Conservation (phyloP, 2,329 filamentous ascomycete genomes). For the Chaetomium olivaceum region DNA sequence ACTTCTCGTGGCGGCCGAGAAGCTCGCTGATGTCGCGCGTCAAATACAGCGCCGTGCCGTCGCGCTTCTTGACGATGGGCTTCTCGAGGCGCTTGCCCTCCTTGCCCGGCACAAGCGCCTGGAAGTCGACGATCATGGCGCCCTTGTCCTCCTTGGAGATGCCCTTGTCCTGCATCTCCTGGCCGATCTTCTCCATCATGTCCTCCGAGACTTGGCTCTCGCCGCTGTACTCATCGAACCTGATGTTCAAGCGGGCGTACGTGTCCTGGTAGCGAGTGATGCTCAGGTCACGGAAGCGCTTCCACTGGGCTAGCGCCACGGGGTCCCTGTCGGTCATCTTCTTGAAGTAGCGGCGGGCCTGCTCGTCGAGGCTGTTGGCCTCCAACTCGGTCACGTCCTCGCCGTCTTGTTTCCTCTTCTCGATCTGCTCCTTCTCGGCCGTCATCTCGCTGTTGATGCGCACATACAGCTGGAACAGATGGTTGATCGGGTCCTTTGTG, state of each 20-base stretch:
- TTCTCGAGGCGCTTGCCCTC: slow-evolving; percentile 69
- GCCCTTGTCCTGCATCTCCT: slow-evolving; percentile 62
- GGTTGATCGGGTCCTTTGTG: slow-evolving; percentile 73
- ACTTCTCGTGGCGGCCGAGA: slow-evolving; percentile 62
- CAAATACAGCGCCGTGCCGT: slow-evolving; percentile 75
- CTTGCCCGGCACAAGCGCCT: slow-evolving; percentile 65
- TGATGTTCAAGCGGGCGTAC: slow-evolving; percentile 69
- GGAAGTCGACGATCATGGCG: slow-evolving; percentile 71
- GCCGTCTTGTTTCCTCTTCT: slow-evolving; percentile 55
- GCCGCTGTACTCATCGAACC: slow-evolving; percentile 72
- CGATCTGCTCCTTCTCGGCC: slow-evolving; percentile 66
- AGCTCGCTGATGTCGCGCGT: slow-evolving; percentile 77
- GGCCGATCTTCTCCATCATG: slow-evolving; percentile 64
- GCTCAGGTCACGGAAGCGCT: slow-evolving; percentile 65
- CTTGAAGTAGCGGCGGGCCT: slow-evolving; percentile 72
- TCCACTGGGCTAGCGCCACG: slow-evolving; percentile 62
- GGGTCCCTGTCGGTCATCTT: slow-evolving; percentile 69
- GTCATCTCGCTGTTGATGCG: slow-evolving; percentile 69
- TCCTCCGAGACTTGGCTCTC: slow-evolving; percentile 71
- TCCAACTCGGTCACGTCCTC: slow-evolving; percentile 52
- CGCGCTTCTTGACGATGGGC: slow-evolving; percentile 70
- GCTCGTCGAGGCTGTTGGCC: slow-evolving; percentile 66
- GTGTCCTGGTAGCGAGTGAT: slow-evolving; percentile 67
- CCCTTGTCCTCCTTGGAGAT: slow-evolving; percentile 71
- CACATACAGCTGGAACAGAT: slow-evolving; percentile 80